Evolutionary conservation across 106 monocot genomes (phyloP), one percentile per base, ranked within the genome.

Genomic region (Dendrobium officinale): DNA sequence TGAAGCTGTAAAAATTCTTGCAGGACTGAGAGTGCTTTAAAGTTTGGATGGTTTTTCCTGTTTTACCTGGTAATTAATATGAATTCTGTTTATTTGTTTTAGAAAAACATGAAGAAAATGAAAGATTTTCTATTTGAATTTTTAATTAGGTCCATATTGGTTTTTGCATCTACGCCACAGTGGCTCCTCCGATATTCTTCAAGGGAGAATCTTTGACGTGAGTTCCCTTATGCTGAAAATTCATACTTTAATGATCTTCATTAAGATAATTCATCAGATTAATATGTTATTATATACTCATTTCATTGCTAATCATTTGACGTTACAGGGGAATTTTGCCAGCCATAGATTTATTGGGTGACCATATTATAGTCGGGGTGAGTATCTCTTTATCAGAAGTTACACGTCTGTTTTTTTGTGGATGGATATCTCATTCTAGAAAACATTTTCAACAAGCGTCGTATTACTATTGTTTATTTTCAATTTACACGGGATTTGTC

Each of bases 11-110:
- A 7, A 11, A 67, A 68, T 73, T 77, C 13, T 87, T 90, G 43
- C 72, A 96, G 96, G 89, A 99, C 95, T 68, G 98, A 99, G 49
- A 99, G 98, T 87, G 98, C 98, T 77, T 80, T 99, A 83, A 99
- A 90, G 59, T 99, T 99, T 83, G 89, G 98, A 80, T 99, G 92
- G 98, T 99, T 99, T 84, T 95, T 99, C 84, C 55, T 99, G 44
- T 86, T 91, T 80, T 99, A 99, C 81, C 29, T 91, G 89, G 98
- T 99, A 83, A 42, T 70, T 72, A 82, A 17, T 78, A 80, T 54
- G 26, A 42, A 9, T 29, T 47, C 26, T 64, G 8, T 75, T 16
- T 33, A 5, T 77, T 9, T 37, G 6, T 1, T 72, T 18, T 24
- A n/a, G 6, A 20, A 9, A 33, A 19, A 77, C 11, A 10, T 31